A percentile compares a stretch with the other conserved stretches of the same genome.
Evolutionary conservation across 176 grass and related monocot species (phyloP).

Genomic region (Rhynchospora breviuscula): DNA sequence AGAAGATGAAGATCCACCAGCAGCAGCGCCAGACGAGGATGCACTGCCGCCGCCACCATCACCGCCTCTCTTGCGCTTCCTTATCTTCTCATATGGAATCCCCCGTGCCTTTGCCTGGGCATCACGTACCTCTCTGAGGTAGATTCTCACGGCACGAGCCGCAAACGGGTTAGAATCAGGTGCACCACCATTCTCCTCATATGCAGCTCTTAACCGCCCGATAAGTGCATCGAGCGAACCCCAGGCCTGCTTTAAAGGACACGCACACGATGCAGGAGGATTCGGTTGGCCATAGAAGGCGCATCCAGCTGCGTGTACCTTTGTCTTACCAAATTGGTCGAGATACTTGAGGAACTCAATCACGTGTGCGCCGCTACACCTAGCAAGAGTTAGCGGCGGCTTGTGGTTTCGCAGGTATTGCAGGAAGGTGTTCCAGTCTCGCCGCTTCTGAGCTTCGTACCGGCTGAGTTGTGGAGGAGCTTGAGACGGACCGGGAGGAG

Average conservation of each 20-base stretch:
- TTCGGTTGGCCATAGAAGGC: slow-evolving; percentile 73
- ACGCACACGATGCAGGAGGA: slow-evolving; percentile 71
- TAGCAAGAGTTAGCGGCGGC: slow-evolving; percentile 84
- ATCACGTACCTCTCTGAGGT: slow-evolving; percentile 90
- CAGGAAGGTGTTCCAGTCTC: slow-evolving; percentile 99
- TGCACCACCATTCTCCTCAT: slow-evolving; percentile 86
- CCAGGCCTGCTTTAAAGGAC: slow-evolving; percentile 89
- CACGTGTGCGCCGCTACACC: slow-evolving; percentile 95
- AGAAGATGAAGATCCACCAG: slow-evolving; percentile 10
- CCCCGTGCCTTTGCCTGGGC: slow-evolving; percentile 92
- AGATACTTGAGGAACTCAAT: slow-evolving; percentile 94
- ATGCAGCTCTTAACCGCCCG: slow-evolving; percentile 84
- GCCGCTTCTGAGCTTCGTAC: slow-evolving; percentile 94
- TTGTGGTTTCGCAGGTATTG: slow-evolving; percentile 96
- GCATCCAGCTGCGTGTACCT: slow-evolving; percentile 70
- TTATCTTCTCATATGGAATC: slow-evolving; percentile 85
- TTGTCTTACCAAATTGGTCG: slow-evolving; percentile 99
- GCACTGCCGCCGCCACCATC: neutral
- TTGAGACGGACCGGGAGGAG: neutral
- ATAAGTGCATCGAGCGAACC: slow-evolving; percentile 97
- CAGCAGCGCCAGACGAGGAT: slow-evolving; percentile 1
- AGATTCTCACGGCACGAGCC: slow-evolving; percentile 87
- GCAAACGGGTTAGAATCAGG: slow-evolving; percentile 94
- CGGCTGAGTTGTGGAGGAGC: slow-evolving; percentile 51
- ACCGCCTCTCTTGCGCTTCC: slow-evolving; percentile 76